Percentiles rank a stretch among this genome's conserved stretches.
Evolutionary conservation across 805 yeast genomes (phyloP).

Genomic region (Wickerhamiella lipophila): DNA sequence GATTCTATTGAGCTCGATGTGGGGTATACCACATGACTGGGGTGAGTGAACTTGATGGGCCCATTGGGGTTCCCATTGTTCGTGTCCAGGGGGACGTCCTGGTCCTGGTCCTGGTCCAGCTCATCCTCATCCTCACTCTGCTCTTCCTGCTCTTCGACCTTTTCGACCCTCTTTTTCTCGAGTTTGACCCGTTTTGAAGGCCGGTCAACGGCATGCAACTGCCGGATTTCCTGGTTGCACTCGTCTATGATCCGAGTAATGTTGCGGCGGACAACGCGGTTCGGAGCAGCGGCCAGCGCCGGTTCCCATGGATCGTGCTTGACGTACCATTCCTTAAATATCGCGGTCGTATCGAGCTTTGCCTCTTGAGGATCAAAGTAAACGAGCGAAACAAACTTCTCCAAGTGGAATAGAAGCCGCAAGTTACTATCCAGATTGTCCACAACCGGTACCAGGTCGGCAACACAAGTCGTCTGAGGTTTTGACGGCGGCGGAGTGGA

Average conservation of each 20-base stretch:
- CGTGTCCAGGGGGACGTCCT: too few relatives aligned
- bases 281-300: conserved; percentile 13
- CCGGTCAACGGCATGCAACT: not conserved
- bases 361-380: conserved; percentile 29
- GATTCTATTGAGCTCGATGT: conserved; percentile 34
- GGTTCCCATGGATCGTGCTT: conserved; percentile 31
- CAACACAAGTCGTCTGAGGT: not conserved
- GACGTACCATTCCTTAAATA: conserved; percentile 25
- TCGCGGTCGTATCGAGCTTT: conserved; percentile 25
- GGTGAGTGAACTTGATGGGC: conserved; percentile 37
- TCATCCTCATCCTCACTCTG: not conserved
- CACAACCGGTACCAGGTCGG: conserved; percentile 16
- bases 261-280: conserved; percentile 16
- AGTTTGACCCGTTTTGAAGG: not conserved
- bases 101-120: conserved; percentile 1
- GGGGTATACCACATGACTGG: conserved; percentile 36
- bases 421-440: conserved; percentile 29
- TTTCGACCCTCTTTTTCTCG: conserved; percentile 14
- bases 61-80: conserved; percentile 20
- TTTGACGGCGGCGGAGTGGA: not conserved
- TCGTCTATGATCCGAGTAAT: conserved; percentile 5
- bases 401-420: conserved; percentile 31
- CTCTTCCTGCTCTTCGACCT: not conserved
- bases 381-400: conserved; percentile 31
- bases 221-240: not conserved